These are phyloP conservation scores for Diversispora eburnea DNA, from an alignment of 192 early-diverging fungal species.

Conservation along the genomic window DNA sequence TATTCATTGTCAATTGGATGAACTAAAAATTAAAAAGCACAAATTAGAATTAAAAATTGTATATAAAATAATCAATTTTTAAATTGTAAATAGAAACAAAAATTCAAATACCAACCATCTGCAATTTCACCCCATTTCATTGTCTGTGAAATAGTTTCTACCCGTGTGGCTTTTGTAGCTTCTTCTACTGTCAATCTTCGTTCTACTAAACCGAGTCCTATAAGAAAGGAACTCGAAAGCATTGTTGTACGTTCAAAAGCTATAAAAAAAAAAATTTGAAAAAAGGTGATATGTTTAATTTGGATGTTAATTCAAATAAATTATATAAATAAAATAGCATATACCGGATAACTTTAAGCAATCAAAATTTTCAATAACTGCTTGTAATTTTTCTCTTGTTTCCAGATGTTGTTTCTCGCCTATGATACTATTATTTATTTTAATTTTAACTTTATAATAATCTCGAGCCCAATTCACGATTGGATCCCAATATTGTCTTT, in stretches of 20 bases:
- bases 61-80: not conserved
- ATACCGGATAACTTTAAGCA: constrained; percentile 68
- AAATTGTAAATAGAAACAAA: not conserved
- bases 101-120: constrained; percentile 32
- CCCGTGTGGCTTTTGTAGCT: constrained; percentile 72
- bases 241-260: constrained; percentile 87
- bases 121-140: constrained; percentile 74
- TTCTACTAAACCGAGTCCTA: constrained; percentile 85
- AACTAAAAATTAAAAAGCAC: not conserved
- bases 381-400: constrained; percentile 54
- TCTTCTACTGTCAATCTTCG: constrained; percentile 66
- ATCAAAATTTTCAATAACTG: constrained; percentile 55
- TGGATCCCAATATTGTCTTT: constrained; percentile 75
- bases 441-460: constrained; percentile 64
- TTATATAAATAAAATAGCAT: not conserved
- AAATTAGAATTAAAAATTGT: not conserved
- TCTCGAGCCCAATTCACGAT: constrained; percentile 72
- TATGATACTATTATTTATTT: constrained; percentile 69
- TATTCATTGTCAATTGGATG: not conserved
- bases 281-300: not conserved
- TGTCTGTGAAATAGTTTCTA: constrained; percentile 86
- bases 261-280: constrained; percentile 26
- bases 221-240: constrained; percentile 86
- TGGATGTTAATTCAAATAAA: not conserved
- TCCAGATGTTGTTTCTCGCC: constrained; percentile 61